Percentiles rank a stretch among this genome's conserved stretches.
These are phyloP conservation scores for Crucibulum laeve DNA, from an alignment of 768 basidiomycete genomes.

Conservation along the genomic window DNA sequence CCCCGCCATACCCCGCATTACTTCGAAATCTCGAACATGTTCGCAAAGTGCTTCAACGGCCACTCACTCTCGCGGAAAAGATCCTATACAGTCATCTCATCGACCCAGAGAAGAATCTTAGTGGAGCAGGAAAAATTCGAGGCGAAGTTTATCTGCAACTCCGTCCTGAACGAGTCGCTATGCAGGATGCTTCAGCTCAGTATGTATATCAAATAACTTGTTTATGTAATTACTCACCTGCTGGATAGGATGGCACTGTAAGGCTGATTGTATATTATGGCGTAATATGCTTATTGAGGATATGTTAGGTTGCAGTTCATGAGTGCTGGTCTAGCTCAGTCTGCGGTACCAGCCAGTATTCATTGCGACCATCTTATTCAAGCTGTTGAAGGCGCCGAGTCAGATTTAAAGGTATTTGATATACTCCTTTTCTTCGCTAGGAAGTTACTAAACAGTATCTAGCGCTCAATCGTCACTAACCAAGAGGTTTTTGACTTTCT, in stretches of 20 bases:
- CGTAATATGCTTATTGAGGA: slow-evolving; percentile 2
- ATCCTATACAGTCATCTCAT: slow-evolving; percentile 91
- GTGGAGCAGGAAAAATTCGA: slow-evolving; percentile 62
- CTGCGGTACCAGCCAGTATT: slow-evolving; percentile 87
- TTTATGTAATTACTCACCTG: no score
- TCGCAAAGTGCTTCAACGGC: slow-evolving; percentile 65
- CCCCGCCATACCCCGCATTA: slow-evolving; percentile 77
- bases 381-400: slow-evolving; percentile 82
- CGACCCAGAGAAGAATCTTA: slow-evolving; percentile 70
- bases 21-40: slow-evolving; percentile 68
- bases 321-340: slow-evolving; percentile 84
- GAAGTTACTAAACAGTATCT: slow-evolving; percentile 1
- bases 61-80: slow-evolving; percentile 95
- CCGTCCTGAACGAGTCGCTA: slow-evolving; percentile 89
- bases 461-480: slow-evolving; percentile 85
- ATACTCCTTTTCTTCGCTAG: not conserved
- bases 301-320: slow-evolving; percentile 84
- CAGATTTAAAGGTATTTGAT: slow-evolving; percentile 69
- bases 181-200: slow-evolving; percentile 95
- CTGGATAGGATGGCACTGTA: slow-evolving; percentile 74
- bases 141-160: slow-evolving; percentile 91
- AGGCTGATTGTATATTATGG: slow-evolving; percentile 17
- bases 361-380: slow-evolving; percentile 99
- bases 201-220: no score
- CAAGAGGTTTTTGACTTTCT: slow-evolving; percentile 98